These are phyloP conservation scores for Solanum chmielewskii DNA, from an alignment of 257 asterid species.

Conservation along the genomic window DNA sequence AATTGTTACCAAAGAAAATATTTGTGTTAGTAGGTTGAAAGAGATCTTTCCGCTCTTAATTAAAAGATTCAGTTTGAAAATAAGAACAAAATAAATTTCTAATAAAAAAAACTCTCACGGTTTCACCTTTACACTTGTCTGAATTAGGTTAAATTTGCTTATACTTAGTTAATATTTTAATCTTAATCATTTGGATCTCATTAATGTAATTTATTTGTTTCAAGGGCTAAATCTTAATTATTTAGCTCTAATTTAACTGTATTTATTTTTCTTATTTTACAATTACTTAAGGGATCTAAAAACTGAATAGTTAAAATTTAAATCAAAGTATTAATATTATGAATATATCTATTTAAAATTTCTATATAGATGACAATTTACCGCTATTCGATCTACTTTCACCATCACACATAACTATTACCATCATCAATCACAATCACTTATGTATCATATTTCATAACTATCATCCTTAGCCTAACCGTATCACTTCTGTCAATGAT, in stretches of 20 bases:
- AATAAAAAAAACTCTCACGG: no score
- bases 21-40: background rate
- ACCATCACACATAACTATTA: background rate
- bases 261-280: background rate
- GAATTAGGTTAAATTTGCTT: background rate
- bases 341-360: background rate
- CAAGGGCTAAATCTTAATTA: background rate
- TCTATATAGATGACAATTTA: background rate
- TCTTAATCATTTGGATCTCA: background rate
- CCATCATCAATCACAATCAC: background rate
- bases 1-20: no score
- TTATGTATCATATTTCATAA: background rate
- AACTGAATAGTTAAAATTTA: background rate
- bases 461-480: background rate
- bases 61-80: background rate
- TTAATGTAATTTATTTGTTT: background rate
- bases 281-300: background rate
- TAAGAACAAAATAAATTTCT: background rate
- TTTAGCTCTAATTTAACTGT: no score
- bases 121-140: background rate
- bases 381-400: background rate
- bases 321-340: background rate
- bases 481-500: no score
- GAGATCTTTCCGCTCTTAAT: background rate
- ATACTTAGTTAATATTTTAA: background rate